Conservation (phyloP, 495 filamentous ascomycete genomes). For the Pseudoneurospora amorphoporcata region DNA sequence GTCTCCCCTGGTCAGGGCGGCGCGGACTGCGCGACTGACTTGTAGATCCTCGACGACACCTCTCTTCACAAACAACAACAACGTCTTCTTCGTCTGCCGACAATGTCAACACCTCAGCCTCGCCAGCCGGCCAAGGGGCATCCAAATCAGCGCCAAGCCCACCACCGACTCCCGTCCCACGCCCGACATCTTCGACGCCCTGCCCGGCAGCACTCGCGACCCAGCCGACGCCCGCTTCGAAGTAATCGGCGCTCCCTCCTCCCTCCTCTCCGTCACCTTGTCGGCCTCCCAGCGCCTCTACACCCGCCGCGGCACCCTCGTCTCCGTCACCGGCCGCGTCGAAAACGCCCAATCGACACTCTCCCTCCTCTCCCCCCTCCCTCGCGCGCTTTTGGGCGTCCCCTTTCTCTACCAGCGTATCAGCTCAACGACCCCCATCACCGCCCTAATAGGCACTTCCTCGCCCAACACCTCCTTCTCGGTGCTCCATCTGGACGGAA, state of each 20-base stretch:
- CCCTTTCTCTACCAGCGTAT: slow-evolving; percentile 93
- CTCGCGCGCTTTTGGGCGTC: slow-evolving; percentile 64
- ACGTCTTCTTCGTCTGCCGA: slow-evolving; percentile 29
- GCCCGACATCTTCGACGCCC: slow-evolving; percentile 35
- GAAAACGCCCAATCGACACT: slow-evolving; percentile 87
- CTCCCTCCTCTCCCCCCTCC: slow-evolving; percentile 74
- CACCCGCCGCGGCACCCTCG: slow-evolving; percentile 80
- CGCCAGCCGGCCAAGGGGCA: slow-evolving; percentile 1
- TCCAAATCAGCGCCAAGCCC: slow-evolving; percentile 44
- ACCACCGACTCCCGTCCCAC: slow-evolving; percentile 37
- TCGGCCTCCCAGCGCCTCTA: slow-evolving; percentile 89
- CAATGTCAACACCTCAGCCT: slow-evolving; percentile 20
- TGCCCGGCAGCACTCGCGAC: slow-evolving; percentile 22
- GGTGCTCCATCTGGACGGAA: slow-evolving; percentile 81
- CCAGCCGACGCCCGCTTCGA: slow-evolving; percentile 78
- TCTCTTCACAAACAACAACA: neutral
- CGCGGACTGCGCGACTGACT: slow-evolving; percentile 9
- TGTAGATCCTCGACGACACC: neutral
- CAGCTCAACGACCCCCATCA: slow-evolving; percentile 74
- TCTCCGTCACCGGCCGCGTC: slow-evolving; percentile 77
- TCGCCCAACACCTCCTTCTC: slow-evolving; percentile 74
- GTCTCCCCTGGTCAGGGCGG: slow-evolving; percentile 14
- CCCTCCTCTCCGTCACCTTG: slow-evolving; percentile 82
- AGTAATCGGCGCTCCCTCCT: slow-evolving; percentile 79
- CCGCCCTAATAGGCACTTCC: slow-evolving; percentile 76